Conservation (phyloP, 169 alveolate genomes). For the Eimeria acervulina region DNA sequence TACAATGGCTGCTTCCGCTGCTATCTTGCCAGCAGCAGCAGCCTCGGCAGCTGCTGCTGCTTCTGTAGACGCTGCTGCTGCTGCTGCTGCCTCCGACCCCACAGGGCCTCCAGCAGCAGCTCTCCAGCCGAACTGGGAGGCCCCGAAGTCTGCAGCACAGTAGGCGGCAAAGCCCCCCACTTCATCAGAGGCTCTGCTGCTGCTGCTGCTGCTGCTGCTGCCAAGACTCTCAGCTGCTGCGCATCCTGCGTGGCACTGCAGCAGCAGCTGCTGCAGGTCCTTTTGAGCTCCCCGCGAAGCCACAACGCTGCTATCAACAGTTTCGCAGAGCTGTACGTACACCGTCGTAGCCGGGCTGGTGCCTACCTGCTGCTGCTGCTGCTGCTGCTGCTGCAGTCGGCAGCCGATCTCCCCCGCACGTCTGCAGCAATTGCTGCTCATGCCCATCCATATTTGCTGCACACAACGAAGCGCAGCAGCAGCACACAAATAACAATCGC, state of each 20-base stretch:
- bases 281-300: not conserved
- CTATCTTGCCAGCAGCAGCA: conserved; percentile 60
- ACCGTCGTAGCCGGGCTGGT: not conserved
- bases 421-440: not conserved
- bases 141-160: conserved; percentile 61
- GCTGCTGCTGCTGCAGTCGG: conserved; percentile 38
- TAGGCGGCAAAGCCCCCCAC: conserved; percentile 58
- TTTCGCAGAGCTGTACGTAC: conserved; percentile 63
- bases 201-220: conserved; percentile 58
- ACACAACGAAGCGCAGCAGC: conserved; percentile 11
- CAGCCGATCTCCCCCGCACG: conserved; percentile 53
- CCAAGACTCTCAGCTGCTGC: not conserved
- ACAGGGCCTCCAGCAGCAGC: conserved; percentile 29
- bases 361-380: conserved; percentile 16
- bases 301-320: not conserved
- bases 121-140: not conserved
- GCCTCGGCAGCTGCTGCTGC: conserved; percentile 48
- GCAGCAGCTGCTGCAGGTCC: not conserved
- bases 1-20: conserved; percentile 62
- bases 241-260: not conserved
- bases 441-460: conserved; percentile 55
- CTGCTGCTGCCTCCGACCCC: not conserved
- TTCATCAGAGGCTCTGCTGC: not conserved
- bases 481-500: not conserved
- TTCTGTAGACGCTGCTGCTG: conserved; percentile 17